Base-by-base conservation (phyloP, 2,329 filamentous ascomycete genomes). In the Trichophaea hybrida region DNA sequence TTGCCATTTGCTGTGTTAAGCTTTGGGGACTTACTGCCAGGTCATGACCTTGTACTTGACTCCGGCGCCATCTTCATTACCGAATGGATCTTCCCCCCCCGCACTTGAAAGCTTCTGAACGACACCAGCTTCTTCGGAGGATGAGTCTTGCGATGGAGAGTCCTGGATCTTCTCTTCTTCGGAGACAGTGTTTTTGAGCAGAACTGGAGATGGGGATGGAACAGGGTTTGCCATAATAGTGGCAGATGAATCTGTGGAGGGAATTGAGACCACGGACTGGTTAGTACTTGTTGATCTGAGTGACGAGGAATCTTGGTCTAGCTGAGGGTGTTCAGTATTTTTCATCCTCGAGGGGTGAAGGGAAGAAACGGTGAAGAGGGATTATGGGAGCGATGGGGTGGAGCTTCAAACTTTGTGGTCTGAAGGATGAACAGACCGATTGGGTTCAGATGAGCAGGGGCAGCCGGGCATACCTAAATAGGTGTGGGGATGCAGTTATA, bases 21-120 rank as follows among this genome's bases (percentile, higher is more conserved):
- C 49, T 43, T 54, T 60, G 12, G 53, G 31, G 24, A 70, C 70
- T 62, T 70, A 72, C 72, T 72, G 74, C 77, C 77, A 80, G 59
- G 71, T 71, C 71, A 77, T 72, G 0, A 75, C 75, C 64, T 75
- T 75, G 68, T 78, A 79, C 62, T 79, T 74, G 58, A 78, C 73
- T 59, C 75, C 73, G 4, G 72, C 69, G 40, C 67, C 65, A 40
- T 71, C 69, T 61, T 74, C 72, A 59, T 74, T 66, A 6, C 72
- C 72, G 64, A 73, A 74, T n/a, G 72, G 69, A 65, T 74, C 73
- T 6, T 12, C 37, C 4, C 15, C n/a, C 15, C 49, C 40, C 10
- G 34, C 53, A 12, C 40, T 54, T 1, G 13, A 38, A 5, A 38
- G 6, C 32, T 12, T 31, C 35, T 15, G 17, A 5, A 43, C n/a